A percentile compares a stretch with the other conserved stretches of the same genome.
Evolutionary conservation across 129 eudicot genomes (phyloP).

Genomic region (Flaveria linearis): DNA sequence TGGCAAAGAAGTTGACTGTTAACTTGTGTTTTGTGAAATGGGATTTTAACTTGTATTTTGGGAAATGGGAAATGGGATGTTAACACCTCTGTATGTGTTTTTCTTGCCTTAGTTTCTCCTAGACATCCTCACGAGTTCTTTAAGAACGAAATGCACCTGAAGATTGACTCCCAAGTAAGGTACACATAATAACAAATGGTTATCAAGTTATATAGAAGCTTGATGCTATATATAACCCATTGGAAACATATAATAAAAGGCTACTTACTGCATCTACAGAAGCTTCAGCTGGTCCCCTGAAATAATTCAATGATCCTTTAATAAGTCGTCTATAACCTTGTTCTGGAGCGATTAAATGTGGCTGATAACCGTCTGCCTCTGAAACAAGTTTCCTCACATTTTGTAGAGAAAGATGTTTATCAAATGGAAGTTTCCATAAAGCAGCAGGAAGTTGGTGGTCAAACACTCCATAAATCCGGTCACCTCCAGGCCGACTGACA

Average conservation of each 20-base stretch:
- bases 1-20: background rate
- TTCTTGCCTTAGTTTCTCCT: constrained; percentile 62
- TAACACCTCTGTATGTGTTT: too few species aligned
- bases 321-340: constrained; percentile 68
- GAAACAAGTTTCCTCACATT: constrained; percentile 62
- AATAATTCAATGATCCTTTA: constrained; percentile 51
- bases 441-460: constrained; percentile 77
- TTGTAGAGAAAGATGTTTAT: constrained; percentile 61
- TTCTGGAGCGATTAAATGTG: constrained; percentile 73
- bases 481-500: constrained; percentile 70
- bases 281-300: constrained; percentile 71
- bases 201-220: background rate
- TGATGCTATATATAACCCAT: background rate
- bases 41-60: background rate
- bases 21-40: background rate
- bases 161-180: constrained; percentile 4
- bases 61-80: background rate
- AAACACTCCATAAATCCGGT: constrained; percentile 57
- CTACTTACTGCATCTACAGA: constrained; percentile 66
- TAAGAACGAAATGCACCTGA: constrained; percentile 62
- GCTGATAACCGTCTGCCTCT: constrained; percentile 73
- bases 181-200: background rate
- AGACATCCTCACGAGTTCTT: constrained; percentile 70
- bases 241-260: background rate
- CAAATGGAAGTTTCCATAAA: constrained; percentile 61